Evolutionary conservation across 768 basidiomycete genomes (phyloP), one percentile per base, ranked within the genome.

Genomic region (Coprinopsis cinerea): DNA sequence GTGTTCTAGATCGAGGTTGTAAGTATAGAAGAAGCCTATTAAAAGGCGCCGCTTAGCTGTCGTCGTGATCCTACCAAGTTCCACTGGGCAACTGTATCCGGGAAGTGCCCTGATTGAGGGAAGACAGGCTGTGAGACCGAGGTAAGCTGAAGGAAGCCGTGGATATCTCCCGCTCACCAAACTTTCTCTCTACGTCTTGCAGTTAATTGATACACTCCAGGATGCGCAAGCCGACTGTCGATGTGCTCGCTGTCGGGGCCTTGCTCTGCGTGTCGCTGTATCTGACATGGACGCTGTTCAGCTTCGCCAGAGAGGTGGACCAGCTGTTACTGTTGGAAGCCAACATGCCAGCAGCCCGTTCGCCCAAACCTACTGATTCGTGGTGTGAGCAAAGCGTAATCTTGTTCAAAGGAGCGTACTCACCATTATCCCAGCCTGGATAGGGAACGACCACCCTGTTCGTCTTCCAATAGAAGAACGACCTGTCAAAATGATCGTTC

Each of bases 401-500:
- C 23, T 2, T 23, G 17, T 37, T 34, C 24, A 10, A 3, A 25
- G 37, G 11, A 28, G 41, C 5, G 28, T 7, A 44, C 53, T 30
- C 11, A 32, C 20, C 5, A 6, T 14, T 32, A 28, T 24, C 23
- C 2, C 36, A 66, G 64, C 63, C 15, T 60, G 59, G 42, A 51
- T 63, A 6, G 62, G 64, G 13, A 37, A 44, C 20, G 65, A 66
- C 30, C 60, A 62, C 45, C 65, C 65, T 18, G 53, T 51, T 30
- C 55, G 60, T 7, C 55, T 66, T 17, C 65, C 65, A n/a, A 53
- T 59, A 3, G 49, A 55, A 13, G 55, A 66, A 35, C 54, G 57
- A 18, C 57, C 59, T 20, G 61, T 64, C 23, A 63, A 61, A 44
- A 60, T 63, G 56, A 52, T 48, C 6, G 58, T 60, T 15, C 55